Evolutionary conservation across 2,329 filamentous ascomycete species (phyloP).

Genomic region (Penicillium sp.): DNA sequence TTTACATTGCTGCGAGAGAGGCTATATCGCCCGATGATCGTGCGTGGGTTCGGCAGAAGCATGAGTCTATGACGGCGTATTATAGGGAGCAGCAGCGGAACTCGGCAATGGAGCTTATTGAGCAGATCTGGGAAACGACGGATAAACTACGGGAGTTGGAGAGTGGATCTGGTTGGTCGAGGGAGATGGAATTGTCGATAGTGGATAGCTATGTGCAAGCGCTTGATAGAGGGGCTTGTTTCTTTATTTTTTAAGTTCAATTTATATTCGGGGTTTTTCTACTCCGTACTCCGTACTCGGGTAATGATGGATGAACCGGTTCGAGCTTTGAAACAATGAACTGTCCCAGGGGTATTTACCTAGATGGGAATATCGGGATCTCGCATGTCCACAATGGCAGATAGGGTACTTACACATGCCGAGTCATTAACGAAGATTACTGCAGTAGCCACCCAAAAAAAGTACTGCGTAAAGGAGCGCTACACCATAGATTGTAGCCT

Average conservation of each 20-base stretch:
- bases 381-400: not conserved
- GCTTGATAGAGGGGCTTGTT: conserved; percentile 17
- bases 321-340: not conserved
- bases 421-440: not conserved
- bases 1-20: conserved; percentile 24
- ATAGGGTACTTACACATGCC: not conserved
- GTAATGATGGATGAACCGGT: not conserved
- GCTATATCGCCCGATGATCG: conserved; percentile 18
- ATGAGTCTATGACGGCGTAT: conserved; percentile 25
- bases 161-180: not conserved
- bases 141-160: conserved; percentile 10
- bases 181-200: not conserved
- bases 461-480: not conserved
- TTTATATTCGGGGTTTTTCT: not conserved
- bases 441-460: not conserved
- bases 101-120: conserved; percentile 22
- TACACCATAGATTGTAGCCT: not conserved
- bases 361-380: not conserved
- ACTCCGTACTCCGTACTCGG: not conserved
- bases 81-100: conserved; percentile 26
- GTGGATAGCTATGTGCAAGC: conserved; percentile 15
- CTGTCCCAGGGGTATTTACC: not conserved
- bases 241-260: conserved; percentile 21
- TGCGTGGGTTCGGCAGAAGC: conserved; percentile 21
- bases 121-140: conserved; percentile 21